phyloP scores from a whole-genome alignment of 176 grass and related monocot genomes.

The Aegilops bicornis region DNA sequence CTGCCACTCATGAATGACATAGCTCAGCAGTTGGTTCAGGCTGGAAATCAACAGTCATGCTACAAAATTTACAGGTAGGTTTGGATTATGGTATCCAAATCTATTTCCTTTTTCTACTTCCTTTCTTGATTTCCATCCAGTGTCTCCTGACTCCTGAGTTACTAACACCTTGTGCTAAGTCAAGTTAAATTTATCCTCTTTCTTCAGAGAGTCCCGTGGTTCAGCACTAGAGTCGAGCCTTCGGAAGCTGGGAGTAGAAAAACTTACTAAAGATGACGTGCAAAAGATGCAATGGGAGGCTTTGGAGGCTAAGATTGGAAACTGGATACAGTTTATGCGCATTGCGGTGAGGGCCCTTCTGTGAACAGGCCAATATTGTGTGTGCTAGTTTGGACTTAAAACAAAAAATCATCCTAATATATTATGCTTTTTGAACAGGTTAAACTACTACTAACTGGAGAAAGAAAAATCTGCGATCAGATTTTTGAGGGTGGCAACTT shows the following conservation, averaged over 20 bases:
- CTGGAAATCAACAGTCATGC: constrained; percentile 70
- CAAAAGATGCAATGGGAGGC: constrained; percentile 97
- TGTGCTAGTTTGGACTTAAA: constrained; percentile 14
- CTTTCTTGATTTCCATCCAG: background rate
- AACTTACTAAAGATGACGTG: constrained; percentile 89
- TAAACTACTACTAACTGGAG: constrained; percentile 77
- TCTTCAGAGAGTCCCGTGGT: constrained; percentile 64
- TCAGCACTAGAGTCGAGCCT: constrained; percentile 76
- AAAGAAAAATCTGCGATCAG: constrained; percentile 87
- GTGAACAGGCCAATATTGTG: background rate
- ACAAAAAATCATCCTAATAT: constrained; percentile 14
- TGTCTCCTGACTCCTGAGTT: background rate
- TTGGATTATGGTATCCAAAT: background rate
- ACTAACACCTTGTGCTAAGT: constrained; percentile 1
- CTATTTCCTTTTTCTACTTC: background rate
- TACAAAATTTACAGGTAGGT: constrained; percentile 39
- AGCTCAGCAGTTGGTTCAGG: constrained; percentile 88
- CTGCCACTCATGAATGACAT: constrained; percentile 83
- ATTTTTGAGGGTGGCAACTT: constrained; percentile 77
- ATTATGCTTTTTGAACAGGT: constrained; percentile 55
- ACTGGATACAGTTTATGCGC: constrained; percentile 95
- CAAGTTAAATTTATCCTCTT: constrained; percentile 16
- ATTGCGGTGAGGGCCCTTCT: constrained; percentile 64
- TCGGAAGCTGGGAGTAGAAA: constrained; percentile 81
- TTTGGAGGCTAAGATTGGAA: constrained; percentile 93